These are phyloP conservation scores for Coemansia sp. DNA, from an alignment of 192 early-diverging fungal genomes.

Conservation along the genomic window DNA sequence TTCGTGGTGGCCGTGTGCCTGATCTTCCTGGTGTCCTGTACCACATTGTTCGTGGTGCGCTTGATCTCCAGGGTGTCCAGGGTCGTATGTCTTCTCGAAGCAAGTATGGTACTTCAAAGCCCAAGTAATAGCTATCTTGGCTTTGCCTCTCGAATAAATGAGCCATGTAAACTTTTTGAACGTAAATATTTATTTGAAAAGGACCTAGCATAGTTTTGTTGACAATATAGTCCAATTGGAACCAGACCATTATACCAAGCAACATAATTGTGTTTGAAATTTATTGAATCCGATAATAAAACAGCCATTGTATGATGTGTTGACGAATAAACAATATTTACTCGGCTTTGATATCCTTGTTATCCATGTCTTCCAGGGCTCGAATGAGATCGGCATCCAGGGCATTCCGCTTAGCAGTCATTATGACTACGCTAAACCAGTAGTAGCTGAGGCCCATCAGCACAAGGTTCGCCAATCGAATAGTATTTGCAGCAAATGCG, in stretches of 20 bases:
- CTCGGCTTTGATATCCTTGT: constrained; percentile 12
- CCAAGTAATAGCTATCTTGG: constrained; percentile 33
- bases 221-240: too few relatives aligned
- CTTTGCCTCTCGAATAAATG: too few relatives aligned
- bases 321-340: not conserved
- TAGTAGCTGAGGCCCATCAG: constrained; percentile 49
- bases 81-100: constrained; percentile 76
- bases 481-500: constrained; percentile 16
- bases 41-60: constrained; percentile 87
- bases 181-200: too few relatives aligned
- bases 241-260: too few relatives aligned
- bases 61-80: constrained; percentile 94
- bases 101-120: constrained; percentile 94
- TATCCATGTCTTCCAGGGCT: constrained; percentile 39
- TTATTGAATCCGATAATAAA: too few relatives aligned
- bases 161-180: too few relatives aligned
- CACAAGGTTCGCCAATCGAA: constrained; percentile 29
- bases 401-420: constrained; percentile 43
- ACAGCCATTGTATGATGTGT: too few relatives aligned
- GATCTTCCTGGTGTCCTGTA: constrained; percentile 98
- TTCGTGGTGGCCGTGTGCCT: constrained; percentile 91
- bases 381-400: constrained; percentile 48
- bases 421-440: constrained; percentile 49
- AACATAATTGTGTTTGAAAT: too few relatives aligned
- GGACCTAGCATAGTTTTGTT: too few relatives aligned